Evolutionary conservation across 192 early-diverging fungal genomes (phyloP), one percentile per base, ranked within the genome.

Genomic region (Obelidium mucronatum): DNA sequence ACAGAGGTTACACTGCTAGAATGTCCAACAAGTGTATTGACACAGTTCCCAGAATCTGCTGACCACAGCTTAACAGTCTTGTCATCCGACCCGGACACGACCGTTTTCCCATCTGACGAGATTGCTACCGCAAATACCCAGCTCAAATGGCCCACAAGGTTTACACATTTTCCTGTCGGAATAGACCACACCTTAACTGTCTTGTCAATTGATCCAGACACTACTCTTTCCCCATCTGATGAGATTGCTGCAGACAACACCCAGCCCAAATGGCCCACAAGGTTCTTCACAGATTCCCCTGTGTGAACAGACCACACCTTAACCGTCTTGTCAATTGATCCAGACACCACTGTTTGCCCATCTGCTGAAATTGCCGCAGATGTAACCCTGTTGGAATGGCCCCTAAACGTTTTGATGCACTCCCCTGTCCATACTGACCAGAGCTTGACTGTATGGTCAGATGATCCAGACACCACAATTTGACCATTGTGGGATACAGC

Each of bases 181-280:
- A 51, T 0, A 51, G n/a, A 39, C 77, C 77, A 78, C 40, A 51
- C 3, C n/a, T 52, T 68, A 31, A 68, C 8, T 30, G 66, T 52
- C 24, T 53, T 6, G 48, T 48, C 40, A n/a, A 5, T 13, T 37
- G 69, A 71, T 56, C 69, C 51, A 36, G 76, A 75, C 37, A 81
- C 77, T 3, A 83, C 39, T 15, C 24, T 44, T 30, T 48, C 34
- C 42, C n/a, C 54, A 33, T 79, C 79, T 2, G 66, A 44, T 2
- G 40, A 39, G n/a, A 80, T 24, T 17, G 30, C 52, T 6, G 67
- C 73, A 8, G 78, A 64, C 1, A 59, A 56, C 22, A 83, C 71
- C 66, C 51, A 51, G 11, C 73, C 58, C 2, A 28, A 65, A 63
- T 83, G 81, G n/a, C n/a, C n/a, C 24, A 77, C 77, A 69, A 79